Evolutionary conservation across 305 asterid species (phyloP).

Genomic region (Solanum hybrid): DNA sequence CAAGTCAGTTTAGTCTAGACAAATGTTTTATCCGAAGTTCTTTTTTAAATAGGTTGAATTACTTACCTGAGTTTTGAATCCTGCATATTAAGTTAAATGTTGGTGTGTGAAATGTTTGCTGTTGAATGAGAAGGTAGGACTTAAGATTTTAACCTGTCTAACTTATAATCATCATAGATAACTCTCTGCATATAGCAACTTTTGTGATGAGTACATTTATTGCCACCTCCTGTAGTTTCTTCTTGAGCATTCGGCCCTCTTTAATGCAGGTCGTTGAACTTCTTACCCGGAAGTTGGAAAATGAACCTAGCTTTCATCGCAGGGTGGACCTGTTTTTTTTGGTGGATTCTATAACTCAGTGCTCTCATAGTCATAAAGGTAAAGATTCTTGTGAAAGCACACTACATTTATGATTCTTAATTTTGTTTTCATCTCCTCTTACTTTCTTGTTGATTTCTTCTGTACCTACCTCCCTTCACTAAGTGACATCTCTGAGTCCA

Average conservation of each 20-base stretch:
- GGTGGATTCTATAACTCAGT: conserved; percentile 92
- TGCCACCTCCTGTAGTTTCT: not conserved
- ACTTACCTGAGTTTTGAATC: not conserved
- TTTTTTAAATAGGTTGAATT: not conserved
- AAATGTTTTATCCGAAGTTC: not conserved
- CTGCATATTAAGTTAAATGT: not conserved
- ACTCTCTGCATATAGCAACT: not conserved
- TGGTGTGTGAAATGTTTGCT: not conserved
- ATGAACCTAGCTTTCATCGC: conserved; percentile 63
- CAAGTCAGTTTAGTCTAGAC: not conserved
- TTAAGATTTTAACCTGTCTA: not conserved
- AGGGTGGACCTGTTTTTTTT: conserved; percentile 85
- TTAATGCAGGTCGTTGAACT: conserved; percentile 79
- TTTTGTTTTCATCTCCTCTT: not conserved
- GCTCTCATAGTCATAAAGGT: conserved; percentile 97
- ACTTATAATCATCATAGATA: not conserved
- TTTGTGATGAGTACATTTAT: not conserved
- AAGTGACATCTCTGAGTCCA: not conserved
- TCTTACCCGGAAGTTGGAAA: conserved; percentile 73
- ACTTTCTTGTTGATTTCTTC: not conserved
- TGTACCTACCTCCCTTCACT: not conserved
- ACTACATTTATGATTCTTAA: not conserved
- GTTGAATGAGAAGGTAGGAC: not conserved
- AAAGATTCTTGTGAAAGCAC: not conserved
- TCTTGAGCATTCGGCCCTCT: not conserved